phyloP scores from a whole-genome alignment of 176 grass and related monocot genomes.

The Lolium perenne region DNA sequence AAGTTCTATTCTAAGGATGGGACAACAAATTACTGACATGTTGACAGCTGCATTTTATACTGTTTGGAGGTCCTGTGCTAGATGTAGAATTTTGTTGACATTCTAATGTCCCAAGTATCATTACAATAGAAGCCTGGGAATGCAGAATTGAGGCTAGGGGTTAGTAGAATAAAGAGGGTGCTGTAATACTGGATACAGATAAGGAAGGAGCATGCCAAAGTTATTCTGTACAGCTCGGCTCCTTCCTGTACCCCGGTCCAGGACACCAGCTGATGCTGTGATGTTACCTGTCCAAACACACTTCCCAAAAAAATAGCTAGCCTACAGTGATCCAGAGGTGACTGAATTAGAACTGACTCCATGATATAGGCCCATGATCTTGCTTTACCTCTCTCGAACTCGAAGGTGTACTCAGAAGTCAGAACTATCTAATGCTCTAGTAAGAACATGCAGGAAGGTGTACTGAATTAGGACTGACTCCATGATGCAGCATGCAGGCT shows the following conservation, averaged over 20 bases:
- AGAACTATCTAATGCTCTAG: background rate
- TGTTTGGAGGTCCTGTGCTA: background rate
- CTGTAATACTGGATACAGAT: background rate
- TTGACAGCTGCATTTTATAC: background rate
- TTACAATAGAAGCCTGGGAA: background rate
- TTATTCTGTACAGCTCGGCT: background rate
- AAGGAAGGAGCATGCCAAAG: background rate
- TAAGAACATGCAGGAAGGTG: background rate
- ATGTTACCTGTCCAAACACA: background rate
- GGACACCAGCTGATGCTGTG: background rate
- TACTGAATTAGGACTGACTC: background rate
- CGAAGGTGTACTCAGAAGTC: background rate
- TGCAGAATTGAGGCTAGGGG: background rate
- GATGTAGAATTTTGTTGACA: conserved; percentile 12
- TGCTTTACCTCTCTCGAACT: no score
- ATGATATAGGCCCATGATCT: no score
- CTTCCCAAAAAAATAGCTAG: background rate
- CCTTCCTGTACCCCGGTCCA: background rate
- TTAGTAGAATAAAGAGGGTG: no score
- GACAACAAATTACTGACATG: background rate
- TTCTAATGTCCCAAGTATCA: background rate
- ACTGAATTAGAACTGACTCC: background rate
- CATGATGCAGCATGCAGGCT: background rate
- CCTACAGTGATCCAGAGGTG: background rate
- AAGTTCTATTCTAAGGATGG: background rate